Conservation (phyloP, 768 basidiomycete species). For the Infundibulicybe gibba region DNA sequence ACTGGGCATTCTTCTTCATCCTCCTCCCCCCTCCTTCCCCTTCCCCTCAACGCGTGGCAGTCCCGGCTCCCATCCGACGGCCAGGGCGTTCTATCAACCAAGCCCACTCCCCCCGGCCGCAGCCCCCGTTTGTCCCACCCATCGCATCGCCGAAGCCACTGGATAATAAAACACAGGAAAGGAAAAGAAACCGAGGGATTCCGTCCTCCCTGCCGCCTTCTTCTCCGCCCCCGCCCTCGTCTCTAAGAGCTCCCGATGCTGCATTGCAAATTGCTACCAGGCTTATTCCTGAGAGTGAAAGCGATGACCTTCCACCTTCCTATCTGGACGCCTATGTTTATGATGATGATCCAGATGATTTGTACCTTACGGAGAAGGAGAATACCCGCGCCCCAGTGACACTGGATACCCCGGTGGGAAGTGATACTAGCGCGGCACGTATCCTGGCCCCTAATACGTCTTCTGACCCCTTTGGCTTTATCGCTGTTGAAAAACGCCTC, state of each 20-base stretch:
- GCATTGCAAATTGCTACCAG: neutral
- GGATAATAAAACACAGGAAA: no score
- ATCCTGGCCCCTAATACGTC: neutral
- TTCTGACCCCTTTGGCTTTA: slow-evolving; percentile 58
- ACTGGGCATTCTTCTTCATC: neutral
- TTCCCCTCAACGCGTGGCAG: neutral
- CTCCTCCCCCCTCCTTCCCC: neutral
- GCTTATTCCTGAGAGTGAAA: no score
- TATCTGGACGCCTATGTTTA: neutral
- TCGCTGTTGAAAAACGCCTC: slow-evolving; percentile 48
- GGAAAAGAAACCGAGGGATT: neutral
- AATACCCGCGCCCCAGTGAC: neutral
- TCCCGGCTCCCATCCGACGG: neutral
- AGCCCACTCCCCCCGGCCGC: no score
- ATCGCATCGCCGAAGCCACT: no score
- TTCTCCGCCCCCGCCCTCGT: neutral
- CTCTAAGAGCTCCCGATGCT: neutral
- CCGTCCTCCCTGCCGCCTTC: neutral
- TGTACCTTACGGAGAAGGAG: neutral
- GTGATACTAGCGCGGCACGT: no score
- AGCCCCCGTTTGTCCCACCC: no score
- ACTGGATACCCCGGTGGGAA: no score
- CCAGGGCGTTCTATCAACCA: neutral
- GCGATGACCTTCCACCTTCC: neutral
- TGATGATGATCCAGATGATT: neutral